Evolutionary conservation across 2,329 filamentous ascomycete genomes (phyloP), one percentile per base, ranked within the genome.

Genomic region (Phyllosticta paracitricarpa): DNA sequence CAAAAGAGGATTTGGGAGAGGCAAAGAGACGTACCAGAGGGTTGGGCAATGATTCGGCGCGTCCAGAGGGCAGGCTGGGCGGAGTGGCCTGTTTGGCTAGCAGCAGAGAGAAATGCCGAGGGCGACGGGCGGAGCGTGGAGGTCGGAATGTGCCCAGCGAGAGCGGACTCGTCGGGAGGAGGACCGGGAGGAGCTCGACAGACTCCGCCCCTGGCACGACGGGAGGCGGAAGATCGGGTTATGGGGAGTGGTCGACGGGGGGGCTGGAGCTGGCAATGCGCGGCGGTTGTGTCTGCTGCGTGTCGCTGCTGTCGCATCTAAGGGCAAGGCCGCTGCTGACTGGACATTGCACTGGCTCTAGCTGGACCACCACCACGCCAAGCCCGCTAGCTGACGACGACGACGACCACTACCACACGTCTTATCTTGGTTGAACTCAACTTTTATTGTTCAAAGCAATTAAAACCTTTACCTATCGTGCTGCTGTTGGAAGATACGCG

Each of bases 41-140:
- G 59, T 56, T 56, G 62, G 55, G 55, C 60, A 62, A 61, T 60
- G 61, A 64, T 59, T 57, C 51, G 70, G 71, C 72, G 72, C 71
- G 71, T 72, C 69, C 70, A 72, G 70, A 69, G 66, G 66, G 70
- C 71, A 69, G 71, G 66, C 70, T 70, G 68, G 68, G 66, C 70
- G 59, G 56, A 19, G 28, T 57, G 53, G 64, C 66, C 63, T 71
- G 70, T 71, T 70, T 71, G 69, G 71, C 71, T 71, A 68, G 66
- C 65, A 61, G 24, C 33, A 58, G 54, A 62, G 60, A 62, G 56
- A 62, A 58, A 56, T 56, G 51, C 56, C 60, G 63, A 59, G 61
- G 61, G 61, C 56, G 60, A 48, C 40, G 40, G 56, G 57, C 62
- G 63, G 65, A 64, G 65, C 59, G 64, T 67, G 66, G 64, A 57